Conservation (phyloP, 2,329 filamentous ascomycete genomes). For the Mollisia scopiformis region DNA sequence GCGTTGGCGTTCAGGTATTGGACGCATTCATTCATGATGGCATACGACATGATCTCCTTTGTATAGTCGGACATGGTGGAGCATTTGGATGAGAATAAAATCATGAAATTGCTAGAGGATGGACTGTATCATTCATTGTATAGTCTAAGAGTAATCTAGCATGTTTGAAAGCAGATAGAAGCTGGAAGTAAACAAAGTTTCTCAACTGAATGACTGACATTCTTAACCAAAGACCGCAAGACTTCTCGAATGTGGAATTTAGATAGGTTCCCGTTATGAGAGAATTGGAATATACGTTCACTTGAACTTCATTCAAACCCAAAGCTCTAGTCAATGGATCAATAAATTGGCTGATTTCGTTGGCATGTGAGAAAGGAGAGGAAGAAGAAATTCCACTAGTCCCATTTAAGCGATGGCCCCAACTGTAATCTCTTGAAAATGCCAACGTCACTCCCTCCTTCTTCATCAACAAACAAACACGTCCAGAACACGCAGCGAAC, state of each 20-base stretch:
- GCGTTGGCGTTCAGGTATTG: neutral
- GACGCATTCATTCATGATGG: neutral
- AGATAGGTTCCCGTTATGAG: no score
- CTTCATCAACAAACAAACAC: conserved; percentile 13
- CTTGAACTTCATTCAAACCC: no score
- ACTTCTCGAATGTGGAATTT: no score
- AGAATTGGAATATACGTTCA: no score
- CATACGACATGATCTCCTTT: neutral
- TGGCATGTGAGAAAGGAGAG: neutral
- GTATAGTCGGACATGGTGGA: neutral
- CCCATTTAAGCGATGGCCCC: neutral
- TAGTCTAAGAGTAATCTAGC: neutral
- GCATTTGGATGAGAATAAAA: neutral
- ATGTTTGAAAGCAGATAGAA: neutral
- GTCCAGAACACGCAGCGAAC: conserved; percentile 10
- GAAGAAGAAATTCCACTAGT: neutral
- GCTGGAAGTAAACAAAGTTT: neutral
- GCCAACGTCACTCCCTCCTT: conserved; percentile 5
- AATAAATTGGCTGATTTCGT: no score
- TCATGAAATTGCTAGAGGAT: neutral
- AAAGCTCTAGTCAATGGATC: no score
- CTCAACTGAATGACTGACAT: neutral
- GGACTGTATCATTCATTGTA: neutral
- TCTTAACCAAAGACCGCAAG: no score
- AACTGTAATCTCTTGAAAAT: neutral